Conservation (phyloP, 345 rosid species). For the Conringia planisiliqua region DNA sequence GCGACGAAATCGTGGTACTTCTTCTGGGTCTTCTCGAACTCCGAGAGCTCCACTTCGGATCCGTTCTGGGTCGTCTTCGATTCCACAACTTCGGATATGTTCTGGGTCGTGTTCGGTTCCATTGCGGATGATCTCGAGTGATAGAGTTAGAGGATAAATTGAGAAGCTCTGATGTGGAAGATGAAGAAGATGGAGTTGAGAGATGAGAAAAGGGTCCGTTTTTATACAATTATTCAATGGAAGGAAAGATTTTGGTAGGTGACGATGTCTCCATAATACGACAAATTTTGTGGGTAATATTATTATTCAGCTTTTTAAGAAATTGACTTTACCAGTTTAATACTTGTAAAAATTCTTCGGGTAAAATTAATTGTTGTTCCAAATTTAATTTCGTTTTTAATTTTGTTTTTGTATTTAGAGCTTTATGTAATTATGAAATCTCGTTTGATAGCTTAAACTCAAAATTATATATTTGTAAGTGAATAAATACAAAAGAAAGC, state of each 20-base stretch:
- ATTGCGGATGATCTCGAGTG: not conserved
- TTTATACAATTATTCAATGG: constrained; percentile 13
- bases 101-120: constrained; percentile 15
- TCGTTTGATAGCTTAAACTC: not conserved
- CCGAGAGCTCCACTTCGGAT: constrained; percentile 13
- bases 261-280: not conserved
- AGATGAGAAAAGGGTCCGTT: not conserved
- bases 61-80: constrained; percentile 8
- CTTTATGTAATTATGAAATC: not conserved
- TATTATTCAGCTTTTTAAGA: not conserved
- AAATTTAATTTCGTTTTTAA: not conserved
- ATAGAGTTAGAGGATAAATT: not conserved
- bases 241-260: constrained; percentile 2
- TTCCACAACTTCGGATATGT: constrained; percentile 6
- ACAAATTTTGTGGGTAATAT: not conserved
- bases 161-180: not conserved
- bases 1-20: constrained; percentile 29
- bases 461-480: not conserved
- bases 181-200: not conserved
- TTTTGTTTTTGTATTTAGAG: not conserved
- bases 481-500: not conserved
- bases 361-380: not conserved
- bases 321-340: not conserved
- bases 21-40: constrained; percentile 33
- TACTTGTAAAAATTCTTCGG: not conserved